phyloP scores from a whole-genome alignment of 2,329 filamentous ascomycete species.

The Alternaria postmessia region DNA sequence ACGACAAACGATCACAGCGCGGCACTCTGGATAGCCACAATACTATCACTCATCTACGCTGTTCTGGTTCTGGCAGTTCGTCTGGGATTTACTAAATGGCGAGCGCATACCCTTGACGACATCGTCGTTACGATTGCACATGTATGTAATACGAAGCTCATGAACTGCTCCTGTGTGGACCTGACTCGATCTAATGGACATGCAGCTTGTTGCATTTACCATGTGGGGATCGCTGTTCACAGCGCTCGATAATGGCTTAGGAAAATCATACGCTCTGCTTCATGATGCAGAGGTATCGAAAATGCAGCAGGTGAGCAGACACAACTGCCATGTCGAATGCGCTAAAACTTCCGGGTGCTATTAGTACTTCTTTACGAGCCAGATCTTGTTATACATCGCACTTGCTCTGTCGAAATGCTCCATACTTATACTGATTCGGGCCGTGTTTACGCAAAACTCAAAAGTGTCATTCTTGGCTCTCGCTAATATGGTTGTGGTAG shows the following conservation, averaged over 20 bases:
- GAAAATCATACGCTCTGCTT: constrained; percentile 5
- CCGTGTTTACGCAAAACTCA: constrained; percentile 4
- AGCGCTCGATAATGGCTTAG: constrained; percentile 7
- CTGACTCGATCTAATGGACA: not conserved
- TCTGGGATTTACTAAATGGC: constrained; percentile 11
- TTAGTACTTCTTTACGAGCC: constrained; percentile 10
- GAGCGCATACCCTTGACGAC: constrained; percentile 8
- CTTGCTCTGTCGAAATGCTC: constrained; percentile 14
- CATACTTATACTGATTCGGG: constrained; percentile 6
- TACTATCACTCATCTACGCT: constrained; percentile 10
- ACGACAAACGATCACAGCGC: constrained; percentile 12
- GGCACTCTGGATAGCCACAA: constrained; percentile 7
- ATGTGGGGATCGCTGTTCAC: constrained; percentile 13
- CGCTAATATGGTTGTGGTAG: not conserved
- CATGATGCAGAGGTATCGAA: not conserved
- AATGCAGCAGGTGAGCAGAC: constrained; percentile 8
- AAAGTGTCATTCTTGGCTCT: not conserved
- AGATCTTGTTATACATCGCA: constrained; percentile 9
- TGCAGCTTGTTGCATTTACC: constrained; percentile 2
- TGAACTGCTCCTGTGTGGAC: too few species aligned
- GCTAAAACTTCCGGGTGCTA: not conserved
- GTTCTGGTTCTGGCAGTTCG: constrained; percentile 7
- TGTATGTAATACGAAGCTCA: not conserved
- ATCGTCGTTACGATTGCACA: constrained; percentile 6
- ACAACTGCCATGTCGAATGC: too few species aligned